Evolutionary conservation across 441 rosid genomes (phyloP), one percentile per base, ranked within the genome.

Genomic region (Pelargonium cotyledonis): DNA sequence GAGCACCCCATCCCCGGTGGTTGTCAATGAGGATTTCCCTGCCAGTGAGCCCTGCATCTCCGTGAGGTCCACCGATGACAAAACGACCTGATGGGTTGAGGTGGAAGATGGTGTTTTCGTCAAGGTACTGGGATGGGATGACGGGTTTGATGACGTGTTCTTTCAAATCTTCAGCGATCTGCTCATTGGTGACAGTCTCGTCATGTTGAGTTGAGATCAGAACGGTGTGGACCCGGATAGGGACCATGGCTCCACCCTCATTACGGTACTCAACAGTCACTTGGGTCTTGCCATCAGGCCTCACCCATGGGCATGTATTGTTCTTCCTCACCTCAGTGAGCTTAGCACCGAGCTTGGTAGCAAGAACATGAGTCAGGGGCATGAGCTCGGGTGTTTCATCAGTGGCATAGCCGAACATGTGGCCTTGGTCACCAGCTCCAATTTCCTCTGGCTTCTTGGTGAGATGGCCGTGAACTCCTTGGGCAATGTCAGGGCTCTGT

Each of bases 231-330:
- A 89, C 92, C 72, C 90, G 73, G 19, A 82, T 67, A 2, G 95
- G 90, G 21, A 87, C 76, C 92, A 85, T 87, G 31, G 95, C 92
- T 71, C 95, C 95, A 71, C 67, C 67, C 5, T 85, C 90, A 14
- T 89, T 89, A 43, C 57, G 75, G 74, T 89, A 89, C 84, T 89
- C 92, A 2, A 89, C 85, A 9, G 95, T 89, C 65, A 89, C 92
- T 72, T 89, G 95, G 19, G 95, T 89, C 80, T 89, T 89, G 47
- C 92, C 92, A 66, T 87, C 92, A 61, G 92, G 92, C 83, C 92
- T 87, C 80, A 89, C 73, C 92, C 90, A 89, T 0, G 87, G 86
- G 68, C 90, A 89, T 10, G 85, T 81, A 82, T 83, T 85, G 85
- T 85, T 89, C 86, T 85, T 87, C 47, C 92, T 87, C 51, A 85